Conservation (phyloP, 371 early-diverging fungal genomes). For the Cladochytrium tenue region DNA sequence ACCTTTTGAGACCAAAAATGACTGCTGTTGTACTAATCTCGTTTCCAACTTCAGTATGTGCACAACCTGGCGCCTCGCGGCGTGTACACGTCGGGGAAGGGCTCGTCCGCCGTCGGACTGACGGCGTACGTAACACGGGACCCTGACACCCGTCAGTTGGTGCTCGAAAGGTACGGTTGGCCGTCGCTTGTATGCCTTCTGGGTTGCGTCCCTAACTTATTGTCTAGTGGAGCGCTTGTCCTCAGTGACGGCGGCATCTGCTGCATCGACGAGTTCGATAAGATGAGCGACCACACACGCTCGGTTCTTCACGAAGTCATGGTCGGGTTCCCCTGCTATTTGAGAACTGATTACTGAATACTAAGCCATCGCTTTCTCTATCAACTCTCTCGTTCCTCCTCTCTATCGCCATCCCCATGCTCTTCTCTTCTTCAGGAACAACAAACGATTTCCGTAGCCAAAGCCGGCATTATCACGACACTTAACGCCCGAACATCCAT, state of each 20-base stretch:
- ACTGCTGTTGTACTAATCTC: background rate
- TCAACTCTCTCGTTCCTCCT: background rate
- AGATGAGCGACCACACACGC: constrained; percentile 96
- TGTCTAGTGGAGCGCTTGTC: constrained; percentile 93
- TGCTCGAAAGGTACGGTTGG: constrained; percentile 83
- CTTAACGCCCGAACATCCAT: constrained; percentile 98
- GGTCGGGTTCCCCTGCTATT: constrained; percentile 50
- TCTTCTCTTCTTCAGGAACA: too few species aligned
- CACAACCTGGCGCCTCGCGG: constrained; percentile 97
- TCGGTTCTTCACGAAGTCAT: constrained; percentile 99
- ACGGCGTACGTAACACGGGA: constrained; percentile 99
- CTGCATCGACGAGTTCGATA: constrained; percentile 99
- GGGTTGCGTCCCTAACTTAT: background rate
- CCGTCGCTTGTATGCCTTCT: background rate
- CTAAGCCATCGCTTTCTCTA: background rate
- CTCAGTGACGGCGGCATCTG: constrained; percentile 98
- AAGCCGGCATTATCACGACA: constrained; percentile 99
- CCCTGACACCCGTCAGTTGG: constrained; percentile 94
- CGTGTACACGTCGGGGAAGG: constrained; percentile 99
- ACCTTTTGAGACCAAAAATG: background rate
- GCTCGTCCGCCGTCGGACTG: constrained; percentile 98
- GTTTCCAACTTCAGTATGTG: constrained; percentile 66
- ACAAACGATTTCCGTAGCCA: constrained; percentile 98
- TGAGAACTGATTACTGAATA: background rate
- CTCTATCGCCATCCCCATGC: background rate